phyloP scores from a whole-genome alignment of 495 filamentous ascomycete species.

The Evernia prunastri region DNA sequence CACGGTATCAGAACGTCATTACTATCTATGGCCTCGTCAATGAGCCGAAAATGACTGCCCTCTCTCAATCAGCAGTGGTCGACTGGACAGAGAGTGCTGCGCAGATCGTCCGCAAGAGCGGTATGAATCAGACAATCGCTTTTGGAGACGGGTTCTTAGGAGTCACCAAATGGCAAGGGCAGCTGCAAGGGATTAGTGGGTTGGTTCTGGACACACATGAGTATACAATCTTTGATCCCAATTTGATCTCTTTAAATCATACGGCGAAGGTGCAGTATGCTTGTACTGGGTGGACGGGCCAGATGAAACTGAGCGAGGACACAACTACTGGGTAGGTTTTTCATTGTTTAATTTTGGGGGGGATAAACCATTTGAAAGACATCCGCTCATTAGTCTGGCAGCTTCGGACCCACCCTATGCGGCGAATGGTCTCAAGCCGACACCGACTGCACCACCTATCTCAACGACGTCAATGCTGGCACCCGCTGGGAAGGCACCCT shows the following conservation, averaged over 20 bases:
- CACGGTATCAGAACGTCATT: constrained; percentile 76
- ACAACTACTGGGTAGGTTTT: constrained; percentile 57
- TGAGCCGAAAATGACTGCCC: constrained; percentile 70
- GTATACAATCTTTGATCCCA: constrained; percentile 81
- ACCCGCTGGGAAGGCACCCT: constrained; percentile 87
- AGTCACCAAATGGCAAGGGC: constrained; percentile 68
- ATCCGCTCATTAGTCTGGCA: constrained; percentile 18
- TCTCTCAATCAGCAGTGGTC: constrained; percentile 53
- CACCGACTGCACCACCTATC: constrained; percentile 81
- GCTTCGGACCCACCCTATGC: constrained; percentile 91
- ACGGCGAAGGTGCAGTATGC: constrained; percentile 72
- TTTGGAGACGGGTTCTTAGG: constrained; percentile 85
- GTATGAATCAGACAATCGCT: constrained; percentile 57
- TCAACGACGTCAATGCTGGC: constrained; percentile 86
- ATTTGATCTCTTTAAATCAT: constrained; percentile 67
- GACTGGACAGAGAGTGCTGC: constrained; percentile 64
- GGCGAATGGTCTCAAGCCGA: constrained; percentile 98
- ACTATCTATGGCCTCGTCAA: constrained; percentile 82
- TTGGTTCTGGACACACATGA: constrained; percentile 90
- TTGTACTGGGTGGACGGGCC: constrained; percentile 76
- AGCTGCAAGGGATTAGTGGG: constrained; percentile 45
- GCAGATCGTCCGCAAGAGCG: constrained; percentile 60
- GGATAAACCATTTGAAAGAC: background rate
- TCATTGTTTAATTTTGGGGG: background rate
- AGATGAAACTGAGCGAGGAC: constrained; percentile 64